Evolutionary conservation across 345 rosid species (phyloP), one percentile per base, ranked within the genome.

Genomic region (Eutrema japonicum): DNA sequence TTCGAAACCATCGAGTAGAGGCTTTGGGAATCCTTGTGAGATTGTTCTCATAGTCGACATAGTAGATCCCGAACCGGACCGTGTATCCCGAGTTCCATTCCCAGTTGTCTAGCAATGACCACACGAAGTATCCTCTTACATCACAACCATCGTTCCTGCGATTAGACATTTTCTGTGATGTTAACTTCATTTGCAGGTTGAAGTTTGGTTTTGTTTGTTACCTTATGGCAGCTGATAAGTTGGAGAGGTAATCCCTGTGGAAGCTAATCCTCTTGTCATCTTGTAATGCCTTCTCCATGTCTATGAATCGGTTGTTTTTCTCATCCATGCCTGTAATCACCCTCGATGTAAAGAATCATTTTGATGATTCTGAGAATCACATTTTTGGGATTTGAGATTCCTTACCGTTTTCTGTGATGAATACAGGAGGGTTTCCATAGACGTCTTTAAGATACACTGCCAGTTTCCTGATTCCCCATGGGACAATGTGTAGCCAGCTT

Each of bases 81-180:
- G 97, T 91, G 70, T 89, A 91, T 32, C 96, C 96, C 6, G 83
- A 86, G 83, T 89, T 94, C 98, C 98, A 91, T 69, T 94, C 98
- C 97, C 92, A 91, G 64, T 94, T 94, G 77, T 94, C 98, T 3
- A 89, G 88, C 91, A 91, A 78, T 13, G 96, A 91, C 98, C 96
- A 91, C 12, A 81, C 85, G 55, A 89, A 94, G 52, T 89, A 93
- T 4, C 97, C 96, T 2, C 84, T 85, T 6, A 91, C 77, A 29
- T 91, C 75, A 18, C 93, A 91, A 5, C 68, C 61, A 72, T 87
- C 95, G 59, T 78, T 57, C 86, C 98, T 89, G 87, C 63, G 10
- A 18, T 14, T 4, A 43, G 10, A 2, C 38, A 30, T 22, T 22
- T 22, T 22, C 26, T 22, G 26, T 22, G 26, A 22, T 22, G 36